Evolutionary conservation across 2,329 filamentous ascomycete species (phyloP).

Genomic region (Teratosphaeria pseudoeucalypti): DNA sequence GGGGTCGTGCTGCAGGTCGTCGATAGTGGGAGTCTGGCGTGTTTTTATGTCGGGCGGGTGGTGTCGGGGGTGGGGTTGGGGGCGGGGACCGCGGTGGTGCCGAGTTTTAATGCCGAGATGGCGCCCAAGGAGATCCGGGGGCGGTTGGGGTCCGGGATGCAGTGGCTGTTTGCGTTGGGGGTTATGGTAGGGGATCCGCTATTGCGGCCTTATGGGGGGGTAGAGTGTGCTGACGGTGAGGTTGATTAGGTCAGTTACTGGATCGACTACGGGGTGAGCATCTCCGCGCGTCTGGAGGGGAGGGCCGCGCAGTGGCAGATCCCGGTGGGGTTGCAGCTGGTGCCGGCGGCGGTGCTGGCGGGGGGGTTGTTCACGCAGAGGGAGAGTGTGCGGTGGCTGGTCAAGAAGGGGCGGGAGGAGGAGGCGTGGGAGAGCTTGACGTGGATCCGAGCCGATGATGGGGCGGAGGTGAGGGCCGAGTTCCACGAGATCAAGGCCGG

Average conservation of each 20-base stretch:
- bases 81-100: constrained; percentile 34
- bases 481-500: constrained; percentile 18
- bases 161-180: constrained; percentile 40
- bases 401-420: constrained; percentile 34
- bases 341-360: constrained; percentile 39
- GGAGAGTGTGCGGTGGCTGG: constrained; percentile 44
- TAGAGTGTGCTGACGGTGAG: background rate
- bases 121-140: constrained; percentile 38
- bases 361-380: constrained; percentile 40
- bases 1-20: constrained; percentile 36
- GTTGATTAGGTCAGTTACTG: constrained; percentile 3
- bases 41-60: constrained; percentile 37
- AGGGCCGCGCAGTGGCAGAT: constrained; percentile 44
- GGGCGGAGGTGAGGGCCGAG: background rate
- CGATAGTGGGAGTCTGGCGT: constrained; percentile 32
- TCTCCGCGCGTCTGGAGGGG: constrained; percentile 10
- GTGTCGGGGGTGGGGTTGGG: constrained; percentile 41
- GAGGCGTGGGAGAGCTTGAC: constrained; percentile 40
- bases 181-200: constrained; percentile 33
- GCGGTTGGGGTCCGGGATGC: constrained; percentile 41
- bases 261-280: constrained; percentile 39
- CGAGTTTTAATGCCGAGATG: constrained; percentile 31
- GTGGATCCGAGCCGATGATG: constrained; percentile 42
- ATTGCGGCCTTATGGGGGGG: background rate
- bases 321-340: constrained; percentile 43